Base-by-base conservation (phyloP, 768 basidiomycete genomes). In the Suillus brevipes region DNA sequence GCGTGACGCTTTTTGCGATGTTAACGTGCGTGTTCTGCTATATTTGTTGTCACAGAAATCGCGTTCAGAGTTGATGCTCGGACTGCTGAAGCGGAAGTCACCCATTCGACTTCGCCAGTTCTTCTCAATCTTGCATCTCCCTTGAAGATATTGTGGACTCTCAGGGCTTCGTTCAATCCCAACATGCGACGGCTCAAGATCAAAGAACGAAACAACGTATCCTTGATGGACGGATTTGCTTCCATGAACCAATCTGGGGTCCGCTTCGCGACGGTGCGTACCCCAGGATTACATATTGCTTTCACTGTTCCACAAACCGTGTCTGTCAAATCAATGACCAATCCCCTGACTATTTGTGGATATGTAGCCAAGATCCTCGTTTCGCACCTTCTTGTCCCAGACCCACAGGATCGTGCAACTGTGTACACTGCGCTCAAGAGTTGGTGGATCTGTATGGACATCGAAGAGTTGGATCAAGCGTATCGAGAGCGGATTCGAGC, bases 1-100 rank as follows among this genome's bases (percentile, higher is more conserved):
- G 93, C 6, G 84, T 94, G 6, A 87, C 91, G 61, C 77, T 94
- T 60, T 94, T 89, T 67, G 87, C 92, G 63, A 94, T 94, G 91
- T 79, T 95, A 58, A 84, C 85, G 93, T 94, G 78, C 66, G 91
- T 83, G 47, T 49, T 61, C 50, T 61, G 60, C 53, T 36, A 37
- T 49, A 52, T 28, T 16, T 50, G 23, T 25, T 58, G 47, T 59
- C 43, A 36, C 49, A 4, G 16, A 25, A 31, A 49, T 42, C 34
- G 47, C 23, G 36, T 38, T 62, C 45, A 50, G 58, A 16, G 31
- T 45, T 45, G 57, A 63, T 64, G 18, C 31, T 63, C 47, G 38
- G 52, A n/a, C 53, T 45, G 50, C 36, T 66, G 36, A 65, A 93
- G 91, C 55, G 91, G 92, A 38, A 80, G 80, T 45, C 91, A 93